phyloP scores from a whole-genome alignment of 2,329 filamentous ascomycete species.

The Calonectria pteridis region DNA sequence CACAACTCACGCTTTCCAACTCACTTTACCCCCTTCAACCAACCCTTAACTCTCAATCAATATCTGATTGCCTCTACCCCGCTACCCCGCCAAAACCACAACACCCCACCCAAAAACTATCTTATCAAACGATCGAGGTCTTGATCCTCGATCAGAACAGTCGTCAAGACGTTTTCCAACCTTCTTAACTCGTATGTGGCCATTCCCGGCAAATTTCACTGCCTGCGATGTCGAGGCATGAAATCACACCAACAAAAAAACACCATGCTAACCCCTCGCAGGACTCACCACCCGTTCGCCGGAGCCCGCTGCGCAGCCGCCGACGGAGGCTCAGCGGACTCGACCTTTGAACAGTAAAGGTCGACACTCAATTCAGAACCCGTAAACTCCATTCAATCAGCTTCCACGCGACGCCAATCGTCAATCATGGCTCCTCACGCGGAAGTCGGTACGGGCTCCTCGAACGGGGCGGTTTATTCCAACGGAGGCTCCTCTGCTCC shows the following conservation, averaged over 20 bases:
- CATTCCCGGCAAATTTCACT: background rate
- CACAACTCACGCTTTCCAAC: slow-evolving; percentile 5
- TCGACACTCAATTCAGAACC: slow-evolving; percentile 48
- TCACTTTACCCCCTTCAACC: slow-evolving; percentile 2
- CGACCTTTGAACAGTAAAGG: slow-evolving; percentile 68
- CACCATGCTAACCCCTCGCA: slow-evolving; percentile 56
- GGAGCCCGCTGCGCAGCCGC: slow-evolving; percentile 93
- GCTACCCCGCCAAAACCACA: slow-evolving; percentile 42
- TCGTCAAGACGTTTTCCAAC: slow-evolving; percentile 98
- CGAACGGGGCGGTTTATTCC: slow-evolving; percentile 70
- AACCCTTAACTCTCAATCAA: slow-evolving; percentile 21
- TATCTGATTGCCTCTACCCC: slow-evolving; percentile 34
- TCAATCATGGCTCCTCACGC: slow-evolving; percentile 92
- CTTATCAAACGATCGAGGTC: slow-evolving; percentile 62
- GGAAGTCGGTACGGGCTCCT: slow-evolving; percentile 67
- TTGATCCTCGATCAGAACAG: slow-evolving; percentile 67
- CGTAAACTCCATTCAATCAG: slow-evolving; percentile 42
- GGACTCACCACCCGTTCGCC: slow-evolving; percentile 96
- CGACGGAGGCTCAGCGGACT: slow-evolving; percentile 84
- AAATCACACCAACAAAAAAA: background rate
- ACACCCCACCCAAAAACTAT: slow-evolving; percentile 39
- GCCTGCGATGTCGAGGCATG: background rate
- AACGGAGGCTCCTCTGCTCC: slow-evolving; percentile 56
- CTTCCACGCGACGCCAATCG: slow-evolving; percentile 47
- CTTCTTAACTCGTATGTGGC: slow-evolving; percentile 92